Evolutionary conservation across 2,329 filamentous ascomycete species (phyloP).

Genomic region (Aspergillus fumigatus): DNA sequence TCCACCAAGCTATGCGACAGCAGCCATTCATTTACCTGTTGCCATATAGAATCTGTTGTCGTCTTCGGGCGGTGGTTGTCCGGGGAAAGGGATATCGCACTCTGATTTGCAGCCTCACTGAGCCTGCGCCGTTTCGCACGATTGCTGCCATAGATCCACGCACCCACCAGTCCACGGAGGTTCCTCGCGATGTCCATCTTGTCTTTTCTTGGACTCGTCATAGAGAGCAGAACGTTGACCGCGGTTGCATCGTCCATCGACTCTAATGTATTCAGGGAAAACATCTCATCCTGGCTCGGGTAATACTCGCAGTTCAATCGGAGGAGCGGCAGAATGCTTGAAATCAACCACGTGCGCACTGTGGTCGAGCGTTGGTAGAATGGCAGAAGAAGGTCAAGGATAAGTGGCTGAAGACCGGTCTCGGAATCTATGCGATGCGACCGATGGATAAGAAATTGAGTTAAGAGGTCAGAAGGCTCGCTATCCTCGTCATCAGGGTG

Average conservation of each 20-base stretch:
- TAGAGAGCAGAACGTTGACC: slow-evolving; percentile 51
- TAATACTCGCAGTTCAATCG: slow-evolving; percentile 62
- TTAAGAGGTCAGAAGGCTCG: slow-evolving; percentile 45
- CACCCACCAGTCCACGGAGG: slow-evolving; percentile 55
- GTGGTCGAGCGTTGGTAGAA: slow-evolving; percentile 52
- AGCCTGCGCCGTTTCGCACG: slow-evolving; percentile 52
- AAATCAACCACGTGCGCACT: slow-evolving; percentile 57
- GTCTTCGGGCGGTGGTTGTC: slow-evolving; percentile 14
- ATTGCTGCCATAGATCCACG: slow-evolving; percentile 59
- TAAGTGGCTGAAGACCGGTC: slow-evolving; percentile 53
- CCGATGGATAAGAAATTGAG: slow-evolving; percentile 57
- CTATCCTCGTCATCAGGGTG: slow-evolving; percentile 42
- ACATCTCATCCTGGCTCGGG: slow-evolving; percentile 41
- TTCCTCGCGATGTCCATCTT: slow-evolving; percentile 48
- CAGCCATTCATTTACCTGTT: slow-evolving; percentile 57
- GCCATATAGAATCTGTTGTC: slow-evolving; percentile 46
- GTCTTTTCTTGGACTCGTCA: slow-evolving; percentile 31
- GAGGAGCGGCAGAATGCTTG: slow-evolving; percentile 54
- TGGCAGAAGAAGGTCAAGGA: slow-evolving; percentile 53
- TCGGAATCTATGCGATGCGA: slow-evolving; percentile 56
- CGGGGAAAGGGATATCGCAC: slow-evolving; percentile 24
- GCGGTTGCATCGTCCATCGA: slow-evolving; percentile 48
- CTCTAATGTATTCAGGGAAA: slow-evolving; percentile 51
- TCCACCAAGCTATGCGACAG: slow-evolving; percentile 49
- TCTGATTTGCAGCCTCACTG: slow-evolving; percentile 26